Evolutionary conservation across 164 flowering plant species (phyloP), one percentile per base, ranked within the genome.

Genomic region (Berberis thunbergii): DNA sequence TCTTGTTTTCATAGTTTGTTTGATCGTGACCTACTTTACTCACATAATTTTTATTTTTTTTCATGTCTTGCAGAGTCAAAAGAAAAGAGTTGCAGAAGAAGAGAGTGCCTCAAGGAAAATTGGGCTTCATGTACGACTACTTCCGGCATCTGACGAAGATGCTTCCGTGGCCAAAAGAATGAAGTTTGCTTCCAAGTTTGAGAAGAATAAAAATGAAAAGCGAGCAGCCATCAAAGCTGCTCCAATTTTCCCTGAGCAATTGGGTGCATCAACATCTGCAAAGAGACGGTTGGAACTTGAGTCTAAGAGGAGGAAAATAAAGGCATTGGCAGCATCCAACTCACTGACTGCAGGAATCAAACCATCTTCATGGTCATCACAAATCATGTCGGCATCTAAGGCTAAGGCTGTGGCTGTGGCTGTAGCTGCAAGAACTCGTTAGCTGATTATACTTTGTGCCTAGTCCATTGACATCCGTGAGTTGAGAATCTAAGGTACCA

Each of bases 41-140:
- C 12, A 43, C 9, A 5, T 10, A 43, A 12, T 11, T n/a, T 69
- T 62, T 40, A 56, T 2, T 80, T 86, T 26, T 26, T 26, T 26
- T 26, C 26, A 26, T 26, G 26, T 26, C 26, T 26, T 26, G 26
- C 26, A 26, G 97, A 52, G 43, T 73, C 93, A 91, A 71, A 94
- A 85, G 86, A 91, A 85, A 67, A 80, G 98, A 71, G 87, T 91
- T 56, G 84, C 88, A 62, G 91, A 86, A 74, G 98, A 94, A 74
- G 96, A 91, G 74, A 69, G 59, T 52, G 71, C 73, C 58, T 74
- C 91, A 2, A 82, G 74, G 77, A 91, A 81, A 70, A 66, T 74
- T 67, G 98, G 97, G 9, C 83, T 91, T 43, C 84, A 83, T 52
- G 73, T 94, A 44, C 74, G 96, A 50, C 74, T 94, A 57, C 95